Conservation (phyloP, 176 grass and related monocot species). For the Cymbopogon citratus region DNA sequence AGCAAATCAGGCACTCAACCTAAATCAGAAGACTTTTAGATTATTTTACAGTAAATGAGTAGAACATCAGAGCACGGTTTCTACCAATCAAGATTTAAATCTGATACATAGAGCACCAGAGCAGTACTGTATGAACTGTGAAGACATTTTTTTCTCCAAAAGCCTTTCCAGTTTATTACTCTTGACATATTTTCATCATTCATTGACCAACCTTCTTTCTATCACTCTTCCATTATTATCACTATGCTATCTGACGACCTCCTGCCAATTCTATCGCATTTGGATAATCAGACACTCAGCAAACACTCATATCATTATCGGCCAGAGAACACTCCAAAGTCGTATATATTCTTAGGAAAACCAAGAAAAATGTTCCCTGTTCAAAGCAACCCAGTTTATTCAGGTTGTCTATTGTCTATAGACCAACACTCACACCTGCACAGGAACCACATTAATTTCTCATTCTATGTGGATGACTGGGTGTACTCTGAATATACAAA, state of each 20-base stretch:
- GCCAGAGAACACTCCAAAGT: slow-evolving; percentile 7
- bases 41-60: background rate
- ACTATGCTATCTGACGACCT: background rate
- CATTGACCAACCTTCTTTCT: slow-evolving; percentile 12
- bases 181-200: background rate
- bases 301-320: background rate
- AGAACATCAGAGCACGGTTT: background rate
- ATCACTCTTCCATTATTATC: background rate
- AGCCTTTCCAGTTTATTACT: background rate
- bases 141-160: slow-evolving; percentile 4
- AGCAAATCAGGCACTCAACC: slow-evolving; percentile 67
- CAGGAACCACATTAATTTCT: background rate
- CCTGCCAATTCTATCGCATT: slow-evolving; percentile 9
- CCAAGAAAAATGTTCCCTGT: background rate
- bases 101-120: background rate
- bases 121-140: background rate
- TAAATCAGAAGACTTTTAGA: slow-evolving; percentile 39
- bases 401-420: background rate
- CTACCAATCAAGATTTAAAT: background rate
- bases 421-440: background rate
- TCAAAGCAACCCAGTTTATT: background rate
- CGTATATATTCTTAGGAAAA: background rate
- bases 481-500: background rate
- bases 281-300: background rate
- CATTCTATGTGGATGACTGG: background rate